Percentiles rank a stretch among this genome's conserved stretches.
Conservation (phyloP, 225 moss, liverwort and hornwort genomes). For the Marchantia polymorpha region DNA sequence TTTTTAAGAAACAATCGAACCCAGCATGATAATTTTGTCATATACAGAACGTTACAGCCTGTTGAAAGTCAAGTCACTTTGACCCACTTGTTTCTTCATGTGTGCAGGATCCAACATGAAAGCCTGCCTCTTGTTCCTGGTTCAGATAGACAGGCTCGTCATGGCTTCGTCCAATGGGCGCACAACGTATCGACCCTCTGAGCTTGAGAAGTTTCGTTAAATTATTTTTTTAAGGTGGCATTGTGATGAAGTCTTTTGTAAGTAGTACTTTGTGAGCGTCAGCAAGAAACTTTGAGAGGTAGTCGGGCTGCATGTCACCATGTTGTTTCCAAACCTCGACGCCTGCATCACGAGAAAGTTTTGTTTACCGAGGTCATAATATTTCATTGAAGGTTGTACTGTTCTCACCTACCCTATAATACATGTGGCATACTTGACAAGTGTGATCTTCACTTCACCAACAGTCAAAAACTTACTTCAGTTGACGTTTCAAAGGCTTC, state of each 20-base stretch:
- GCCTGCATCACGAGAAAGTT: not conserved
- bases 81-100: not conserved
- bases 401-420: too few species aligned
- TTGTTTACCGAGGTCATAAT: not conserved
- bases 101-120: slow-evolving; percentile 63
- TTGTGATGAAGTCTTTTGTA: not conserved
- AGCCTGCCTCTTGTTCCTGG: slow-evolving; percentile 55
- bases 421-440: too few species aligned
- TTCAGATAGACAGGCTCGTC: slow-evolving; percentile 57
- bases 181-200: slow-evolving; percentile 54
- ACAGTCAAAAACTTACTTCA: too few species aligned
- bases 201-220: slow-evolving; percentile 34
- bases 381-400: too few species aligned
- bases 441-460: too few species aligned
- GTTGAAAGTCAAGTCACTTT: too few species aligned
- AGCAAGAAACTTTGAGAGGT: not conserved
- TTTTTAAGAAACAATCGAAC: too few species aligned
- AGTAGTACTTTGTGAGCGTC: not conserved
- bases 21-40: too few species aligned
- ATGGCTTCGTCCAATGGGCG: slow-evolving; percentile 51
- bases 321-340: not conserved
- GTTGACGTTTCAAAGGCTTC: too few species aligned
- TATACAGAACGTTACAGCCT: too few species aligned
- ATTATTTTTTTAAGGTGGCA: not conserved
- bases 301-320: not conserved